Evolutionary conservation across 2,329 filamentous ascomycete genomes (phyloP), one percentile per base, ranked within the genome.

Genomic region (Cercospora sp.): DNA sequence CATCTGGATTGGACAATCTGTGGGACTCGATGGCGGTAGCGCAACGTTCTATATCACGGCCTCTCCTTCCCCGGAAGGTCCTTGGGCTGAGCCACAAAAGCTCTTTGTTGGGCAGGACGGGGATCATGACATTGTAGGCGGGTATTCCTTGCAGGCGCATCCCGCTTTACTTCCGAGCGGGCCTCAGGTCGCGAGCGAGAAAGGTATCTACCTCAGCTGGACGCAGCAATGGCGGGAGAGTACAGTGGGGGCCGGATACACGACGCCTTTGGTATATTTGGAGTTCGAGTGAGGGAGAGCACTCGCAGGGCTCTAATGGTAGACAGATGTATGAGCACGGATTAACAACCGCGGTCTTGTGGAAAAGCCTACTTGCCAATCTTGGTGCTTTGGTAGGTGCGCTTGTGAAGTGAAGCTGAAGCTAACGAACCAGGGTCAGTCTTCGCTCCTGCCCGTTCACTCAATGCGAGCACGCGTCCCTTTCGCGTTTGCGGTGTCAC

Each of bases 1-100:
- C 69, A 69, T 77, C 31, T 78, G 74, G 77, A 75, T 79, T 42
- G 77, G 77, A 1, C 71, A 75, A 18, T 55, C 57, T 20, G 48
- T 36, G 12, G 63, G 62, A 3, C 58, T 70, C 8, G 63, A 61
- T 30, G 60, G 60, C n/a, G 59, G 57, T n/a, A 61, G 63, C 3
- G 72, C 75, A 1, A 69, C 71, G 16, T 76, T 75, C 68, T 75
- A 69, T 42, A 74, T 75, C 63, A 72, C 71, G 23, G 76, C 77
- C 8, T 72, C 77, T 13, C 74, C 75, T 1, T 63, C 70, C 4
- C 74, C 75, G 0, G 73, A 77, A 59, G 77, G 77, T 1, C 77
- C 76, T 2, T 79, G 77, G 77, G 69, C 67, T 10, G 61, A 73
- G 18, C 74, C 75, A 9, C 60, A 63, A 12, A 10, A 58, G 36